Conservation (phyloP, 2,329 filamentous ascomycete species). For the Epichloe typhina region DNA sequence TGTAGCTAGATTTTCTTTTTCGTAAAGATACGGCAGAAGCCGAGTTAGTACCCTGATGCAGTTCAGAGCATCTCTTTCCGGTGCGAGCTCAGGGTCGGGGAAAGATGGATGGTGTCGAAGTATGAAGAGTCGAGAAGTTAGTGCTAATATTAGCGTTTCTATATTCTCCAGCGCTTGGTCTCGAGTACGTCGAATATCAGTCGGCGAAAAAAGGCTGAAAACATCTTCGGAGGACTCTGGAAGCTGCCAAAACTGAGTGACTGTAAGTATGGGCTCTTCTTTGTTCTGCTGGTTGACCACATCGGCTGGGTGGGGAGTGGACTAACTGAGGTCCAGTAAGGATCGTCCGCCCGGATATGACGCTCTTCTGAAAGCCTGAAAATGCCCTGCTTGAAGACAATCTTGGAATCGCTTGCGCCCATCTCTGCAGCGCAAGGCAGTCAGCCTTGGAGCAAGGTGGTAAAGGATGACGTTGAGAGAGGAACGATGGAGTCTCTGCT, state of each 20-base stretch:
- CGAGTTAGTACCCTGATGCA: conserved; percentile 86
- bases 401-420: conserved; percentile 97
- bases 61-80: conserved; percentile 81
- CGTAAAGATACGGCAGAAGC: conserved; percentile 81
- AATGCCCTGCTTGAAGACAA: conserved; percentile 97
- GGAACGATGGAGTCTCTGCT: background rate
- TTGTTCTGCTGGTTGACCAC: background rate
- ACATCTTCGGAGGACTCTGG: conserved; percentile 93
- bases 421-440: conserved; percentile 36
- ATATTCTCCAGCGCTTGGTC: conserved; percentile 78
- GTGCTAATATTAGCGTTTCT: conserved; percentile 73
- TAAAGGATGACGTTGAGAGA: conserved; percentile 5
- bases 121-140: conserved; percentile 70
- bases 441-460: conserved; percentile 6
- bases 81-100: conserved; percentile 72
- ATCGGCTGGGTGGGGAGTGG: background rate
- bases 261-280: conserved; percentile 1
- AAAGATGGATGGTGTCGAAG: conserved; percentile 85
- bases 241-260: conserved; percentile 79
- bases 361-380: conserved; percentile 90
- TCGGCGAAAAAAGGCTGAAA: conserved; percentile 92
- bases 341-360: conserved; percentile 74
- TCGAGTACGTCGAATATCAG: conserved; percentile 76
- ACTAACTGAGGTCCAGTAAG: conserved; percentile 82
- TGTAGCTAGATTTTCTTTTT: conserved; percentile 63